Percentiles rank a stretch among this genome's conserved stretches.
Conservation (phyloP, 139 green algal genomes). For the Micractinium conductrix region DNA sequence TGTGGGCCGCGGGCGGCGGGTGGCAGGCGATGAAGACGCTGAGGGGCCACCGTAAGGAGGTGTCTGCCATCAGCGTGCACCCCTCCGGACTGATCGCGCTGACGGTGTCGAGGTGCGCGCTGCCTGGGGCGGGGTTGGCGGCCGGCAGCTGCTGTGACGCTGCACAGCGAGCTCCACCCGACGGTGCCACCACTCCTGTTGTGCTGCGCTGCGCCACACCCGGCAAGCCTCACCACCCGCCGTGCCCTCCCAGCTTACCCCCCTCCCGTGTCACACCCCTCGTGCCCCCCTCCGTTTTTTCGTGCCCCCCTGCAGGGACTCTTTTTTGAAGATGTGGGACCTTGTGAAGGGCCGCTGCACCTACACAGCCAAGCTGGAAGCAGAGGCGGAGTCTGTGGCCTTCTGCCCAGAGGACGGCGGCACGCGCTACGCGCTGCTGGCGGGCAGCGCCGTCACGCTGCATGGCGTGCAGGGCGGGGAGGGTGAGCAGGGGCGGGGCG, state of each 20-base stretch:
- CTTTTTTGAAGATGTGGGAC: constrained; percentile 85
- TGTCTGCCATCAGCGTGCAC: constrained; percentile 79
- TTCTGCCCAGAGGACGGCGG: constrained; percentile 51
- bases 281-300: too few species aligned
- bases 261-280: too few species aligned
- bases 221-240: too few species aligned
- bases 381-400: constrained; percentile 55
- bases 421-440: constrained; percentile 58
- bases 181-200: too few species aligned
- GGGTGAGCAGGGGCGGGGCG: constrained; percentile 5
- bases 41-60: constrained; percentile 61
- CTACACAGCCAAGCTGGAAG: constrained; percentile 68
- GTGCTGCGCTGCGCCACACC: too few species aligned
- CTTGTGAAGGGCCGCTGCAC: constrained; percentile 69
- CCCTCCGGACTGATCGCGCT: constrained; percentile 77
- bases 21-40: constrained; percentile 86
- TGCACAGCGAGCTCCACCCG: too few species aligned
- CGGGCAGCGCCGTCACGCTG: constrained; percentile 53
- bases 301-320: constrained; percentile 54
- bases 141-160: too few species aligned
- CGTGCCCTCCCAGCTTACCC: too few species aligned
- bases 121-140: too few species aligned
- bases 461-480: constrained; percentile 36
- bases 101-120: constrained; percentile 57
- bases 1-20: constrained; percentile 72